These are phyloP conservation scores for Pluteus cervinus DNA, from an alignment of 768 basidiomycete species.

Conservation along the genomic window DNA sequence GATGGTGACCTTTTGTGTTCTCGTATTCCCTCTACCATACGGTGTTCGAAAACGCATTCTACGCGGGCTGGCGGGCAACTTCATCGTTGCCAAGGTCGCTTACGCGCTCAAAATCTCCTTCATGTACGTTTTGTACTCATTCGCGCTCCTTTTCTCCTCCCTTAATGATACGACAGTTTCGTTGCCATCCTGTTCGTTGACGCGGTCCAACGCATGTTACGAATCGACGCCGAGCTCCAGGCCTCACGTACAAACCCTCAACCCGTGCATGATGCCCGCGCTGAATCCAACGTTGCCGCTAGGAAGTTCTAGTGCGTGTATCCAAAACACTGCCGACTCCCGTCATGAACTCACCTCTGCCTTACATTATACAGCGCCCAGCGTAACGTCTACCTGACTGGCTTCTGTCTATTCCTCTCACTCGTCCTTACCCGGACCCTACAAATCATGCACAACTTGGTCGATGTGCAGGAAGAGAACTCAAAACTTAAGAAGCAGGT, in stretches of 20 bases:
- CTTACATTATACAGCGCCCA: constrained; percentile 51
- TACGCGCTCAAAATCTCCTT: constrained; percentile 93
- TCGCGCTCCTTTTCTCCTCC: constrained; percentile 1
- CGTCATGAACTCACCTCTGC: constrained; percentile 1
- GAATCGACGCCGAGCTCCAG: constrained; percentile 67
- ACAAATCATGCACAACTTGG: constrained; percentile 86
- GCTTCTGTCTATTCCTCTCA: constrained; percentile 92
- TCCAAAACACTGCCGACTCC: background rate
- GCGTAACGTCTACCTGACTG: constrained; percentile 88
- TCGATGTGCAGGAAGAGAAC: constrained; percentile 85
- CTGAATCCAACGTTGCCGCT: constrained; percentile 86
- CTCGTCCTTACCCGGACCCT: constrained; percentile 91
- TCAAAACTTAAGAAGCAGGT: constrained; percentile 70
- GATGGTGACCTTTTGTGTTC: constrained; percentile 81
- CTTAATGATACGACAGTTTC: constrained; percentile 60
- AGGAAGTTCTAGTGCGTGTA: constrained; percentile 84
- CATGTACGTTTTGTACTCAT: constrained; percentile 49
- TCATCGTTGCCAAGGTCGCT: constrained; percentile 74
- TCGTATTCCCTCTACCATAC: constrained; percentile 85
- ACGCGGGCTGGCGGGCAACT: constrained; percentile 61
- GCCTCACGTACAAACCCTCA: constrained; percentile 49
- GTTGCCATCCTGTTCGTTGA: constrained; percentile 85
- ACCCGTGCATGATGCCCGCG: constrained; percentile 56
- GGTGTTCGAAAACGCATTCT: constrained; percentile 65
- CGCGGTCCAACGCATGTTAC: constrained; percentile 90